Percentiles rank a stretch among this genome's conserved stretches.
These are phyloP conservation scores for Penicillium vulpinum DNA, from an alignment of 2,329 filamentous ascomycete genomes.

Conservation along the genomic window DNA sequence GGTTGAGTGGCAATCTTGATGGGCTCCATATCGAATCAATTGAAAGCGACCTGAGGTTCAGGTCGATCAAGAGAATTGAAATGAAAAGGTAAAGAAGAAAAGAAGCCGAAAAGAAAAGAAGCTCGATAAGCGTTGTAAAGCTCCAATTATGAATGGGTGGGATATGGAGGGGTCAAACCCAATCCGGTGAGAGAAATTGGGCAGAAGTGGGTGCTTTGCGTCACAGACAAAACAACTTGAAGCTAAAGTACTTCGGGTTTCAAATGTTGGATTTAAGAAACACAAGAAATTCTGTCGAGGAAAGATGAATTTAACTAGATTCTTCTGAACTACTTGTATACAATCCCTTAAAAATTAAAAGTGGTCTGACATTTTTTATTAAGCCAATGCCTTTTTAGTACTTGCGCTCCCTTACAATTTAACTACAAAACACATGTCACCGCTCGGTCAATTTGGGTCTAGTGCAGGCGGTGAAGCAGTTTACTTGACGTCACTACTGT, in stretches of 20 bases:
- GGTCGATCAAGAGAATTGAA: constrained; percentile 14
- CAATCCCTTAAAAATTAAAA: too few relatives aligned
- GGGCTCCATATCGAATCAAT: constrained; percentile 23
- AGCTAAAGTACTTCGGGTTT: constrained; percentile 1
- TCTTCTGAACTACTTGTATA: not conserved
- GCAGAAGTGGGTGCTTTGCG: constrained; percentile 30
- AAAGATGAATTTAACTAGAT: not conserved
- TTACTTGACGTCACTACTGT: constrained; percentile 5
- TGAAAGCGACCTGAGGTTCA: constrained; percentile 11
- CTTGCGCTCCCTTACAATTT: constrained; percentile 5
- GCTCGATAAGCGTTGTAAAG: constrained; percentile 11
- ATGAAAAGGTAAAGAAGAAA: not conserved
- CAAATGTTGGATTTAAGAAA: constrained; percentile 13
- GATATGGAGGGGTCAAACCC: constrained; percentile 27
- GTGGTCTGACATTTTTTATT: not conserved
- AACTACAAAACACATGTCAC: constrained; percentile 6
- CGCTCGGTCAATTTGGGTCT: constrained; percentile 12
- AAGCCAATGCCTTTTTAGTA: constrained; percentile 1
- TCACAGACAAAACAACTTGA: constrained; percentile 13
- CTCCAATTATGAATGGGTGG: constrained; percentile 18
- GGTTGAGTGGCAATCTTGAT: constrained; percentile 33
- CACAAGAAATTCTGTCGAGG: not conserved
- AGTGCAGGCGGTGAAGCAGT: constrained; percentile 3
- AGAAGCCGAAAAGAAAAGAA: constrained; percentile 9
- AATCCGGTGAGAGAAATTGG: constrained; percentile 42